Evolutionary conservation across 257 asterid genomes (phyloP).

Genomic region (Fraxinus cuspidata): DNA sequence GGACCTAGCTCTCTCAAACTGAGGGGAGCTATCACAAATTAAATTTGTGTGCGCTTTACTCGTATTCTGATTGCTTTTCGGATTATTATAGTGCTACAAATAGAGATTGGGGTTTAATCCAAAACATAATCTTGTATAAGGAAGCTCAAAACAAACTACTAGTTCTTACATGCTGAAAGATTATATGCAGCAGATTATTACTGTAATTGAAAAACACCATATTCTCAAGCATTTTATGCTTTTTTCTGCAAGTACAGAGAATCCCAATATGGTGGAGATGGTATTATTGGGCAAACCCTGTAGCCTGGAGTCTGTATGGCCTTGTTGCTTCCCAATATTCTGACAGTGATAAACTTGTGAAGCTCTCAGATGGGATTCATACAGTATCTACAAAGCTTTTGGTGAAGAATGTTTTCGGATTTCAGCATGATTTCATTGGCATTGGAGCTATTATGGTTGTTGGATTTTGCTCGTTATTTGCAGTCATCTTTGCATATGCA

Average conservation of each 20-base stretch:
- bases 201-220: background rate
- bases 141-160: too few relatives aligned
- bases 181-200: background rate
- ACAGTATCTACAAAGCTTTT: constrained; percentile 48
- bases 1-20: too few relatives aligned
- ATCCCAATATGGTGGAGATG: constrained; percentile 98
- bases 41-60: too few relatives aligned
- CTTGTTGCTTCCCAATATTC: constrained; percentile 79
- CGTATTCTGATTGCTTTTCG: too few relatives aligned
- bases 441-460: constrained; percentile 76
- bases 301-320: constrained; percentile 91
- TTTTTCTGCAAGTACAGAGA: constrained; percentile 43
- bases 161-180: background rate
- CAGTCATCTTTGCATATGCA: constrained; percentile 78
- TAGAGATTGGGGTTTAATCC: too few relatives aligned
- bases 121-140: too few relatives aligned
- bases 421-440: constrained; percentile 67
- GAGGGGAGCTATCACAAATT: too few relatives aligned
- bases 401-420: constrained; percentile 67
- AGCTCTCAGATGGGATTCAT: constrained; percentile 61
- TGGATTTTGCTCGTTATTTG: constrained; percentile 67
- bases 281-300: constrained; percentile 97
- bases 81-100: too few relatives aligned
- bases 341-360: constrained; percentile 53
- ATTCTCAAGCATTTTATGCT: constrained; percentile 13